phyloP scores from a whole-genome alignment of 2,329 filamentous ascomycete genomes.

The Colletotrichum tofieldiae region DNA sequence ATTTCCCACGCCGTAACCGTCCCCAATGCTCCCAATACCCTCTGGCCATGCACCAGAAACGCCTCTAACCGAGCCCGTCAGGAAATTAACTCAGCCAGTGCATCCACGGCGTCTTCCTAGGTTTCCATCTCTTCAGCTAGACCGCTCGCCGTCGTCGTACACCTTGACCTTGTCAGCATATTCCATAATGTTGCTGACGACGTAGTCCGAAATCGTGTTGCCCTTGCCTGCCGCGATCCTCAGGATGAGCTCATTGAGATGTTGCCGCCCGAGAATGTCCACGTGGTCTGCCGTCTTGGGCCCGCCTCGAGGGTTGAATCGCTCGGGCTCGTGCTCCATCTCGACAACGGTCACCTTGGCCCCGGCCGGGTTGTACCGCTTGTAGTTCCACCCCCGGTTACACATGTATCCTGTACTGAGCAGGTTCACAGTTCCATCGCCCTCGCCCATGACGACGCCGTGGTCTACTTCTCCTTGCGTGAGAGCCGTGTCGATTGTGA shows the following conservation, averaged over 20 bases:
- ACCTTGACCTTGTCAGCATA: slow-evolving; percentile 90
- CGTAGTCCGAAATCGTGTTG: slow-evolving; percentile 81
- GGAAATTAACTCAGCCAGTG: neutral
- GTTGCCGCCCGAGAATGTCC: slow-evolving; percentile 91
- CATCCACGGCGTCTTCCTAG: slow-evolving; percentile 1
- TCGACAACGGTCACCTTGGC: slow-evolving; percentile 88
- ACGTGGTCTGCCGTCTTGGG: slow-evolving; percentile 90
- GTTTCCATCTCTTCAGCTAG: slow-evolving; percentile 6
- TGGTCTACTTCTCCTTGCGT: slow-evolving; percentile 79
- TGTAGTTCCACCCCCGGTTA: slow-evolving; percentile 92
- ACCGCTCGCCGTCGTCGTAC: slow-evolving; percentile 71
- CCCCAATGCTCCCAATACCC: slow-evolving; percentile 6
- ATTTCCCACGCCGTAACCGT: slow-evolving; percentile 16
- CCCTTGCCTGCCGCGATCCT: slow-evolving; percentile 89
- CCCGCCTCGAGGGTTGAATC: slow-evolving; percentile 86
- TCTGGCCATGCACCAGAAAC: slow-evolving; percentile 22
- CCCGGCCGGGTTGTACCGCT: slow-evolving; percentile 91
- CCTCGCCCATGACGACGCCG: slow-evolving; percentile 95
- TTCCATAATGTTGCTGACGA: slow-evolving; percentile 85
- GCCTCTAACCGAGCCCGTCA: slow-evolving; percentile 20
- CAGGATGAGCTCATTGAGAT: slow-evolving; percentile 91
- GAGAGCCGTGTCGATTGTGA: slow-evolving; percentile 79
- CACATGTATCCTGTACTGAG: slow-evolving; percentile 97
- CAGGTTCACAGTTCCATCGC: slow-evolving; percentile 96
- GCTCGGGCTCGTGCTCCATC: slow-evolving; percentile 96